A percentile compares a stretch with the other conserved stretches of the same genome.
Evolutionary conservation across 352 stramenopile species (phyloP).

Genomic region (Phytophthora quininea): DNA sequence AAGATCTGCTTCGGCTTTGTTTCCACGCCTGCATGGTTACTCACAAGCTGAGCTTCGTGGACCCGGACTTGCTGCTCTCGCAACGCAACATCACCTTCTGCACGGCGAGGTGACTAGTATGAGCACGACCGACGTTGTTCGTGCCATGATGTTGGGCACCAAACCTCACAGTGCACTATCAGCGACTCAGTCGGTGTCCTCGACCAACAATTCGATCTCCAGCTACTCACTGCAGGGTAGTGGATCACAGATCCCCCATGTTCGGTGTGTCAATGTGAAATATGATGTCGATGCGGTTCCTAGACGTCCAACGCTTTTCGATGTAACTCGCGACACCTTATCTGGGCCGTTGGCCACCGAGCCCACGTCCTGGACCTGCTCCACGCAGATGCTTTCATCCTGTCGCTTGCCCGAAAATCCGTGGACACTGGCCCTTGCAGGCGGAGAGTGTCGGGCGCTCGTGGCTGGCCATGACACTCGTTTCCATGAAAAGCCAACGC

Average conservation of each 20-base stretch:
- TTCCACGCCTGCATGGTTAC: background rate
- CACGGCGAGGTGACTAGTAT: conserved; percentile 5
- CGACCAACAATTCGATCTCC: conserved; percentile 1
- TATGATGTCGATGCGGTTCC: background rate
- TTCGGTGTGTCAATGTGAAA: background rate
- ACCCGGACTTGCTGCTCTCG: conserved; percentile 4
- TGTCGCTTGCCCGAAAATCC: conserved; percentile 23
- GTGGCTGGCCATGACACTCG: conserved; percentile 10
- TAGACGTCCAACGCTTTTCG: background rate
- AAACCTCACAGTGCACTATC: background rate
- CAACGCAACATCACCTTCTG: conserved; percentile 16
- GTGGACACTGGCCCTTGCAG: conserved; percentile 18
- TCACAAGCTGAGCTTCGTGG: conserved; percentile 9
- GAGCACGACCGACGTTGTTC: conserved; percentile 3
- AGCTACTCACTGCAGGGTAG: background rate
- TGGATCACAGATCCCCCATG: background rate
- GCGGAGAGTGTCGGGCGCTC: conserved; percentile 32
- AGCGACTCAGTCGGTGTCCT: conserved; percentile 6
- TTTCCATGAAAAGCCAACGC: background rate
- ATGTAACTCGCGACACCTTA: background rate
- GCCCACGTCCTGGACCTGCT: too few relatives aligned
- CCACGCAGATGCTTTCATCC: background rate
- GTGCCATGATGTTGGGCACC: conserved; percentile 11
- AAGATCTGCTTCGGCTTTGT: background rate
- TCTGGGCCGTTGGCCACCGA: too few relatives aligned